Conservation (phyloP, 2,329 filamentous ascomycete species). For the Phoma sp. region DNA sequence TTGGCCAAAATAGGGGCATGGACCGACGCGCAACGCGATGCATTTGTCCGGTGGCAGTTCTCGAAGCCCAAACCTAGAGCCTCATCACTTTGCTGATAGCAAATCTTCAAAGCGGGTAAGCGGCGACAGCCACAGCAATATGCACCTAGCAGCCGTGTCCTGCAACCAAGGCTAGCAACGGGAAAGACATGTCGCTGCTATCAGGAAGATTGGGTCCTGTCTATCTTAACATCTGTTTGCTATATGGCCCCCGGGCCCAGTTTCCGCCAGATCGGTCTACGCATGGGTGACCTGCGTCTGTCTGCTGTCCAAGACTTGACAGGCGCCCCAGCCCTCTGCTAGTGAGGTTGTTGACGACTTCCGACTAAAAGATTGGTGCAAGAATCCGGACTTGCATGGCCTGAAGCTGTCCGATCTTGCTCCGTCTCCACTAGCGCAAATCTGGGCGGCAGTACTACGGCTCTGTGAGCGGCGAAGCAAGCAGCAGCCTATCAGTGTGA, state of each 20-base stretch:
- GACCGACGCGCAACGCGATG: constrained; percentile 41
- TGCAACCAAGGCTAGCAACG: constrained; percentile 23
- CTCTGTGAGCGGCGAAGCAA: constrained; percentile 9
- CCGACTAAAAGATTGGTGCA: constrained; percentile 16
- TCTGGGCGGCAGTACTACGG: constrained; percentile 6
- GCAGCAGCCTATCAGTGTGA: constrained; percentile 3
- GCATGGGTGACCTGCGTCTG: constrained; percentile 12
- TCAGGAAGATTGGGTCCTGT: constrained; percentile 27
- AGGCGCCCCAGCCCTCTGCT: constrained; percentile 9
- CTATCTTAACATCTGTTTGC: constrained; percentile 15
- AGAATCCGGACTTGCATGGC: constrained; percentile 11
- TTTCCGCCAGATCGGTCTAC: constrained; percentile 8
- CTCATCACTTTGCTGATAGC: constrained; percentile 37
- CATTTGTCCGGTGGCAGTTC: constrained; percentile 31
- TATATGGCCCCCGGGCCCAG: constrained; percentile 11
- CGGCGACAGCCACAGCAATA: constrained; percentile 27
- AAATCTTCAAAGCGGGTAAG: constrained; percentile 32
- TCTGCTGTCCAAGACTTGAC: constrained; percentile 9
- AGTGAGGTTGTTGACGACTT: constrained; percentile 2
- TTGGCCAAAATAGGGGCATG: constrained; percentile 36
- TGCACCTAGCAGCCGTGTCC: constrained; percentile 26
- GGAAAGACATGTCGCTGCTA: constrained; percentile 19
- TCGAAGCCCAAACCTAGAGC: constrained; percentile 31
- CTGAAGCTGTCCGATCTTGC: constrained; percentile 5
- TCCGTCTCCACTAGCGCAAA: constrained; percentile 6